These are phyloP conservation scores for Modicella reniformis DNA, from an alignment of 371 early-diverging fungal species.

Conservation along the genomic window DNA sequence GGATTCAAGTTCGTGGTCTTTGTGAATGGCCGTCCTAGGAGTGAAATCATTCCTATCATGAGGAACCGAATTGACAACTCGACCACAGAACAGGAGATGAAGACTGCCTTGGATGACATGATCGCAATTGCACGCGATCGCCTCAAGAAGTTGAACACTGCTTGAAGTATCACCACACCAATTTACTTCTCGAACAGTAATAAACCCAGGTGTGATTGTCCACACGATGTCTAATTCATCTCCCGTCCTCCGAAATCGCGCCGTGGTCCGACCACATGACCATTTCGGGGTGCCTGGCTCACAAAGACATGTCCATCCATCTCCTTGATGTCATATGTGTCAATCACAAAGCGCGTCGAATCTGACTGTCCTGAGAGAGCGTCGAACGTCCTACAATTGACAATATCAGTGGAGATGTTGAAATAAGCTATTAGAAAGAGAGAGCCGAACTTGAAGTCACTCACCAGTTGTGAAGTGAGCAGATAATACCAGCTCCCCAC, in stretches of 20 bases:
- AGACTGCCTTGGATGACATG: constrained; percentile 76
- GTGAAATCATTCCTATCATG: constrained; percentile 77
- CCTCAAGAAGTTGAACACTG: constrained; percentile 66
- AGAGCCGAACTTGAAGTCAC: background rate
- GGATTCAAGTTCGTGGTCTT: constrained; percentile 92
- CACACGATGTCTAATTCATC: constrained; percentile 26
- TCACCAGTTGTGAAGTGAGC: constrained; percentile 48
- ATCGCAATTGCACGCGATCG: constrained; percentile 82
- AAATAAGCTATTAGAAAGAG: background rate
- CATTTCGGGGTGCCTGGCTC: constrained; percentile 36
- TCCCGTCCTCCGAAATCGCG: constrained; percentile 52
- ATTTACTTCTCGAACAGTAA: background rate
- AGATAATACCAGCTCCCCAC: constrained; percentile 51
- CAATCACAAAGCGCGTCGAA: constrained; percentile 51
- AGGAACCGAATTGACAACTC: constrained; percentile 70
- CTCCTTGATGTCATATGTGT: constrained; percentile 49
- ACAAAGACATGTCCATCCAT: constrained; percentile 50
- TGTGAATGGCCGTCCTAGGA: constrained; percentile 82
- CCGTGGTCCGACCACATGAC: constrained; percentile 42
- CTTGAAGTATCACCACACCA: constrained; percentile 4
- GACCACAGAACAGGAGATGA: constrained; percentile 65
- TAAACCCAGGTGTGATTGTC: background rate
- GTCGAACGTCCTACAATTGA: constrained; percentile 39
- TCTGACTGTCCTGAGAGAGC: constrained; percentile 46
- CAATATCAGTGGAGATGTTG: background rate